These are phyloP conservation scores for Psilocybe sp. DNA, from an alignment of 768 basidiomycete species.

Conservation along the genomic window DNA sequence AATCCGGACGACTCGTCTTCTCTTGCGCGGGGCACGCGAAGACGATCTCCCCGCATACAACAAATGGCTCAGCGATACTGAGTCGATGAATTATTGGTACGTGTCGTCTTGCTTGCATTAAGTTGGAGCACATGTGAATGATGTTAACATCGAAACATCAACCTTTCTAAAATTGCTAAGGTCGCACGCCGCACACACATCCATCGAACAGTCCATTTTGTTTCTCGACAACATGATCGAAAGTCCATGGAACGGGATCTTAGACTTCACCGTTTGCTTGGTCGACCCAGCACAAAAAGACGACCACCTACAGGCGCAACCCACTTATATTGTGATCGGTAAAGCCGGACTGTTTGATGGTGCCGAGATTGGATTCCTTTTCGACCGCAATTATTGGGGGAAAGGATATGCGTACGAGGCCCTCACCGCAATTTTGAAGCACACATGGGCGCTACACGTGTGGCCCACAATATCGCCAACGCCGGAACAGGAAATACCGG, in stretches of 20 bases:
- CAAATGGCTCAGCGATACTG: slow-evolving; percentile 15
- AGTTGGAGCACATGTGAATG: background rate
- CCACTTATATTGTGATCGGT: slow-evolving; percentile 11
- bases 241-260: slow-evolving; percentile 17
- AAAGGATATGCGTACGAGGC: slow-evolving; percentile 23
- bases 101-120: background rate
- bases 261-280: slow-evolving; percentile 19
- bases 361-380: slow-evolving; percentile 19
- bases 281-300: background rate
- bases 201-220: slow-evolving; percentile 10
- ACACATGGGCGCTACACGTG: slow-evolving; percentile 7
- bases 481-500: too few relatives aligned
- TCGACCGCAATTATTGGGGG: slow-evolving; percentile 18
- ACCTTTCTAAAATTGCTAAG: slow-evolving; percentile 4
- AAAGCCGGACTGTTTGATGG: slow-evolving; percentile 21
- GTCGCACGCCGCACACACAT: slow-evolving; percentile 14
- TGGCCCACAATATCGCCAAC: too few relatives aligned
- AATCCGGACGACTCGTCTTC: slow-evolving; percentile 18
- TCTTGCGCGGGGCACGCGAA: slow-evolving; percentile 14
- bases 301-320: background rate
- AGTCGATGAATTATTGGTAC: slow-evolving; percentile 20
- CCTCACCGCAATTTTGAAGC: slow-evolving; percentile 16
- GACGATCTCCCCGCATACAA: slow-evolving; percentile 12
- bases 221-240: slow-evolving; percentile 19
- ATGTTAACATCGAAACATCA: background rate